phyloP scores from a whole-genome alignment of 73 alveolate species.

The Stentor coeruleus region DNA sequence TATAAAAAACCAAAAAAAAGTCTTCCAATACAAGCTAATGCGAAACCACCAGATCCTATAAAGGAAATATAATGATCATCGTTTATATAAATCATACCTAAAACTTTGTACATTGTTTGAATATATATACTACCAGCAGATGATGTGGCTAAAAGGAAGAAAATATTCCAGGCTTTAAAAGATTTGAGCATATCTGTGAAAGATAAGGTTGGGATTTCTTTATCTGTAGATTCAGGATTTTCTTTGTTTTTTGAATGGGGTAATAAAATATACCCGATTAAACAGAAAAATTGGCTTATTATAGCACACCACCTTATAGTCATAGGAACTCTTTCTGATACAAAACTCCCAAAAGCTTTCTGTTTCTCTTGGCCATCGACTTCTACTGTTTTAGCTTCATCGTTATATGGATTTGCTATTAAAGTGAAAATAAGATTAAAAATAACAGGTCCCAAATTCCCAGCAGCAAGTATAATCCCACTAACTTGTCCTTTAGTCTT shows the following conservation, averaged over 20 bases:
- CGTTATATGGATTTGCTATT: background rate
- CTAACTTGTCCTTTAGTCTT: background rate
- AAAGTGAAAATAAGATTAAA: background rate
- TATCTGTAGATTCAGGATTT: background rate
- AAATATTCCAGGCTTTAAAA: background rate
- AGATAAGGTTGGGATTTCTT: background rate
- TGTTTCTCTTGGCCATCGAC: background rate
- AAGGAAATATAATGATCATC: background rate
- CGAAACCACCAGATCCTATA: background rate
- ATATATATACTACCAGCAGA: background rate
- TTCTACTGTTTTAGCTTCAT: background rate
- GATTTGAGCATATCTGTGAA: background rate
- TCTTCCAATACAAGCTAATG: background rate
- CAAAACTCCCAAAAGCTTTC: background rate
- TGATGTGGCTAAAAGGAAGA: background rate
- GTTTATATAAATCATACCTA: background rate
- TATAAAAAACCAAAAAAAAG: background rate
- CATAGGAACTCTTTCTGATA: background rate
- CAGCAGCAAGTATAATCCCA: background rate
- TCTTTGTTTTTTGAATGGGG: slow-evolving; percentile 1
- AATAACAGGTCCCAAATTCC: background rate
- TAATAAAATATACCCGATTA: background rate
- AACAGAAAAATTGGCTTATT: background rate
- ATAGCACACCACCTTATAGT: background rate
- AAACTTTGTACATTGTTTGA: background rate